These are phyloP conservation scores for Pestalotiopsis sp. DNA, from an alignment of 2,329 filamentous ascomycete genomes.

Conservation along the genomic window DNA sequence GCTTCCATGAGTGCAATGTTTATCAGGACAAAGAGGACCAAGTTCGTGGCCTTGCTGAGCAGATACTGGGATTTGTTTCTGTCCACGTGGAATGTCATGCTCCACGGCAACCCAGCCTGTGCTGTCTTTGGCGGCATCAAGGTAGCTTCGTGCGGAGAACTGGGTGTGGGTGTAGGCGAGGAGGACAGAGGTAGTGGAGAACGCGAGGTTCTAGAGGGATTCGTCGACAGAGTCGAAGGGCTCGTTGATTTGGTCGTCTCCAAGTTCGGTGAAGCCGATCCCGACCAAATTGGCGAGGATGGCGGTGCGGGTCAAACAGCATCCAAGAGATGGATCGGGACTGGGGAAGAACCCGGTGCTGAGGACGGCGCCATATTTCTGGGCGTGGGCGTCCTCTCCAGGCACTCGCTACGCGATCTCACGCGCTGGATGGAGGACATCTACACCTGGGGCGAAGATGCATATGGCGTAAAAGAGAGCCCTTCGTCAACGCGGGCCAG, in stretches of 20 bases:
- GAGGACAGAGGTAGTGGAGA: constrained; percentile 94
- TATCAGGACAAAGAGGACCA: constrained; percentile 61
- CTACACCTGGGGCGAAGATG: constrained; percentile 79
- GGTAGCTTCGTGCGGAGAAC: constrained; percentile 84
- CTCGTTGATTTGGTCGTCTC: constrained; percentile 87
- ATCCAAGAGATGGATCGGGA: constrained; percentile 70
- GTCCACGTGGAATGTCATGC: constrained; percentile 82
- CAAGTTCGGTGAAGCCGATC: constrained; percentile 65
- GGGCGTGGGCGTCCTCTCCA: constrained; percentile 74
- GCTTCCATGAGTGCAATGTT: constrained; percentile 73
- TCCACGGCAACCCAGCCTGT: constrained; percentile 85
- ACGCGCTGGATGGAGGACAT: constrained; percentile 88
- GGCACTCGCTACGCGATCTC: constrained; percentile 70
- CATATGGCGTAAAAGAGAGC: constrained; percentile 84
- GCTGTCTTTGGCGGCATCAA: constrained; percentile 84
- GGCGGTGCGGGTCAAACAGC: constrained; percentile 23
- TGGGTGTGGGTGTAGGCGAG: constrained; percentile 92
- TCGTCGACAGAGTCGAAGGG: constrained; percentile 77
- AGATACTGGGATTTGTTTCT: constrained; percentile 78
- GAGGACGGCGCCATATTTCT: constrained; percentile 88
- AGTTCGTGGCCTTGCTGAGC: constrained; percentile 73
- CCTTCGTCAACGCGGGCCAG: constrained; percentile 66
- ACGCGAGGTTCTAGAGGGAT: constrained; percentile 89
- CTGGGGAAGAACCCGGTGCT: constrained; percentile 65
- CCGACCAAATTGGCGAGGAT: constrained; percentile 24